Percentiles rank a stretch among this genome's conserved stretches.
Evolutionary conservation across 1,284 basidiomycete genomes (phyloP).

Genomic region (Leccinum ambiguum): DNA sequence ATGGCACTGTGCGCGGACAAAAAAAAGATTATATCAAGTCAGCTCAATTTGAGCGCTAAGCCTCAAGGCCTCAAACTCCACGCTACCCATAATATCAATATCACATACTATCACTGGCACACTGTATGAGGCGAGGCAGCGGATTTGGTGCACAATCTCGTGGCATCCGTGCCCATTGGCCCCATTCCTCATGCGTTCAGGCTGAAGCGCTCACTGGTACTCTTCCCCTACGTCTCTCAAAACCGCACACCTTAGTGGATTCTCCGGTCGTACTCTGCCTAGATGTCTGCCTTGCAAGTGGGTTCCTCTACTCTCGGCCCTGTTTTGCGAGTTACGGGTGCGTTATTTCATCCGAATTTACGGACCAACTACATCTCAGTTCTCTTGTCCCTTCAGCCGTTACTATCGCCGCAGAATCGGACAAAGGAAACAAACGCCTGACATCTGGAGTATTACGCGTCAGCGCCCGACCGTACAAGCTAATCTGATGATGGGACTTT

Average conservation of each 20-base stretch:
- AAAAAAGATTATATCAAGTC: too few species aligned
- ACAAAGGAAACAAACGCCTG: neutral
- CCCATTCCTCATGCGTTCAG: neutral
- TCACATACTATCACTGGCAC: too few species aligned
- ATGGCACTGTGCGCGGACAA: too few species aligned
- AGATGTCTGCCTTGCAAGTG: neutral
- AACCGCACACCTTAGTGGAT: neutral
- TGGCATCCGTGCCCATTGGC: neutral
- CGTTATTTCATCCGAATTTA: neutral
- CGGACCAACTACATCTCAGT: neutral
- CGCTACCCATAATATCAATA: too few species aligned
- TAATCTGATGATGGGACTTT: neutral
- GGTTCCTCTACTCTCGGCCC: neutral
- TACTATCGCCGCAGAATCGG: neutral
- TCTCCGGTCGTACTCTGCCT: neutral
- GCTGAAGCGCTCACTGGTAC: neutral
- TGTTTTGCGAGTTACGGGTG: neutral
- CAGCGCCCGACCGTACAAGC: neutral
- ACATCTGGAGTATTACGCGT: neutral
- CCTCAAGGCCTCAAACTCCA: too few species aligned
- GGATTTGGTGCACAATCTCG: neutral
- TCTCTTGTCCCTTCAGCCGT: neutral
- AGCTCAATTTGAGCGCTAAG: too few species aligned
- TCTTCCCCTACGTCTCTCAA: neutral
- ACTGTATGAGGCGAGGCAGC: neutral